Evolutionary conservation across 2,329 filamentous ascomycete species (phyloP).

Genomic region (Truncatella angustata): DNA sequence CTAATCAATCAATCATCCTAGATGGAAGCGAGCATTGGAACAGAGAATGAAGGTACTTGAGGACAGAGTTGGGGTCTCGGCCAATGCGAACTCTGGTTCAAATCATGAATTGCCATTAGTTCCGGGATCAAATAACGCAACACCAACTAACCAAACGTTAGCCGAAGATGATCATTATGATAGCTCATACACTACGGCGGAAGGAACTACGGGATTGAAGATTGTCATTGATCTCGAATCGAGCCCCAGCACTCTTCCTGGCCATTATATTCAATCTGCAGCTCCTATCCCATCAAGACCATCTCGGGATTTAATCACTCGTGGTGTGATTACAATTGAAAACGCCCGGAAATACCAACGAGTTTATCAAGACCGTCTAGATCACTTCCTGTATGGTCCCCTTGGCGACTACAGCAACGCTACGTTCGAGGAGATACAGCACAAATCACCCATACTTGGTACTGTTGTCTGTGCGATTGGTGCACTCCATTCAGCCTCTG

Average conservation of each 20-base stretch:
- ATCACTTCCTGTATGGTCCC: slow-evolving; percentile 48
- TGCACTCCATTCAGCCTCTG: slow-evolving; percentile 43
- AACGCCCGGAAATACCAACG: slow-evolving; percentile 50
- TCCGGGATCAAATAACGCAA: not conserved
- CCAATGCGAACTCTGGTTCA: not conserved
- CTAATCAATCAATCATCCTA: no score
- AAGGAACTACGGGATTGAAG: not conserved
- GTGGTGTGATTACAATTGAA: slow-evolving; percentile 39
- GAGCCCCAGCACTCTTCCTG: slow-evolving; percentile 8
- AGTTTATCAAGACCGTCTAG: slow-evolving; percentile 47
- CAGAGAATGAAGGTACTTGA: slow-evolving; percentile 7
- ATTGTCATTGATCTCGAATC: slow-evolving; percentile 12
- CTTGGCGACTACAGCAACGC: slow-evolving; percentile 41
- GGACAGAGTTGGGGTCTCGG: not conserved
- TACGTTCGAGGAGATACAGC: slow-evolving; percentile 49
- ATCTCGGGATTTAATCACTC: slow-evolving; percentile 32
- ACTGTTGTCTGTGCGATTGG: slow-evolving; percentile 56
- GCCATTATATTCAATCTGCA: not conserved
- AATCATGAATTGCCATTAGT: not conserved
- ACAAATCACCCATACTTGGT: slow-evolving; percentile 51
- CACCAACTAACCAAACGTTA: not conserved
- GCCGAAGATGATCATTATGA: not conserved
- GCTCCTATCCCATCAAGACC: not conserved
- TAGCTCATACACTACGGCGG: not conserved
- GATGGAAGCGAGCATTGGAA: slow-evolving; percentile 12